Percentiles rank a stretch among this genome's conserved stretches.
phyloP scores from a whole-genome alignment of 2,329 filamentous ascomycete genomes.

The Scleromitrula shiraiana region DNA sequence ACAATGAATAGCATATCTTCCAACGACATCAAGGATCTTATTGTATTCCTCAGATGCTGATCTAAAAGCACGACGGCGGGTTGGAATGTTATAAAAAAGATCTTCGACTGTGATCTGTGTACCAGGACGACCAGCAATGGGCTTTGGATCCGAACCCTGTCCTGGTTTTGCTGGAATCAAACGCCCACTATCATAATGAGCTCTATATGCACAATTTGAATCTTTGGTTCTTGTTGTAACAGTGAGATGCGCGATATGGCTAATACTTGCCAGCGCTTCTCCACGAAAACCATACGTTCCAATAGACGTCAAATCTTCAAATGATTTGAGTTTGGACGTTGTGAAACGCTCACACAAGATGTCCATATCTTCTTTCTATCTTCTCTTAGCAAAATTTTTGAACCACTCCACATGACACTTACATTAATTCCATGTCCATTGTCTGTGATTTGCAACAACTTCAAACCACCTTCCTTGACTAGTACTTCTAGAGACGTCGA shows the following conservation, averaged over 20 bases:
- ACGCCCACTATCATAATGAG: constrained; percentile 77
- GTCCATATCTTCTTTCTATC: constrained; percentile 76
- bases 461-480: constrained; percentile 90
- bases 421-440: constrained; percentile 95
- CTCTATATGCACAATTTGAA: constrained; percentile 83
- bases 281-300: constrained; percentile 96
- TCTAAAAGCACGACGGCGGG: constrained; percentile 78
- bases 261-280: constrained; percentile 94
- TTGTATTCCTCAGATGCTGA: constrained; percentile 92
- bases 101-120: constrained; percentile 97
- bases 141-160: constrained; percentile 76
- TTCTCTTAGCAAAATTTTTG: constrained; percentile 8
- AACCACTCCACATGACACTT: constrained; percentile 30
- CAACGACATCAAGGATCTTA: constrained; percentile 93
- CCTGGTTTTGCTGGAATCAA: constrained; percentile 80
- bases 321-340: constrained; percentile 88
- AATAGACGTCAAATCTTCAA: constrained; percentile 86
- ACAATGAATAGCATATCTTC: constrained; percentile 89
- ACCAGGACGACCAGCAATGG: constrained; percentile 76
- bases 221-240: constrained; percentile 91
- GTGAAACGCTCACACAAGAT: constrained; percentile 96
- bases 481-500: constrained; percentile 84
- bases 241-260: constrained; percentile 91
- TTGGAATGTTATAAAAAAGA: constrained; percentile 93
- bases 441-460: constrained; percentile 92